phyloP scores from a whole-genome alignment of 768 basidiomycete species.

The Termitomyces sp. region DNA sequence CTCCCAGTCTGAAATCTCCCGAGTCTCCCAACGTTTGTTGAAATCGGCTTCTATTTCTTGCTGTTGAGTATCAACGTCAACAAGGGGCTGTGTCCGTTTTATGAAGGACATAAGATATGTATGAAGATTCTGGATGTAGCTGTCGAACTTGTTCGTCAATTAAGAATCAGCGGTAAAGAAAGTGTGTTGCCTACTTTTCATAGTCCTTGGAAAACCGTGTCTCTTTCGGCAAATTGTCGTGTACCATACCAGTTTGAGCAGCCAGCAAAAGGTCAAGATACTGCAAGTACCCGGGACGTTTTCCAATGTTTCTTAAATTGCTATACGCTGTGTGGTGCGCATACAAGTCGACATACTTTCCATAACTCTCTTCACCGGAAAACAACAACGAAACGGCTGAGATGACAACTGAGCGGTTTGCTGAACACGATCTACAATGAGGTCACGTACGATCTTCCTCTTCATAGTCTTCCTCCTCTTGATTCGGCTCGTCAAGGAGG shows the following conservation, averaged over 20 bases:
- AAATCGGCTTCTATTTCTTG: conserved; percentile 66
- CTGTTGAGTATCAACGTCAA: conserved; percentile 68
- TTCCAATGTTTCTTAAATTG: conserved; percentile 83
- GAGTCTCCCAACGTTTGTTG: conserved; percentile 72
- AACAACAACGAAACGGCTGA: conserved; percentile 80
- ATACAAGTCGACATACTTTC: conserved; percentile 93
- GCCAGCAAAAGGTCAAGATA: conserved; percentile 85
- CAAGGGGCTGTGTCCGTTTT: conserved; percentile 79
- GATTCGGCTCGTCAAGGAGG: conserved; percentile 72
- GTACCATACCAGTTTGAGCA: conserved; percentile 54
- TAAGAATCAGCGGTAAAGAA: conserved; percentile 1
- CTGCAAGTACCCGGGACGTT: conserved; percentile 85
- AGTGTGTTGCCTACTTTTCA: conserved; percentile 52
- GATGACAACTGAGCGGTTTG: neutral
- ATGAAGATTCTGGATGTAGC: conserved; percentile 82
- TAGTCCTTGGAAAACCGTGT: conserved; percentile 70
- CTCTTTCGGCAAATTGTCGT: conserved; percentile 65
- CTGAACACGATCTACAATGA: conserved; percentile 1
- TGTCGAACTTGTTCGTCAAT: conserved; percentile 21
- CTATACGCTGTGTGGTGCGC: conserved; percentile 82
- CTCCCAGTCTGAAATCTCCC: conserved; percentile 76
- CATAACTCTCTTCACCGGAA: conserved; percentile 94
- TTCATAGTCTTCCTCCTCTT: conserved; percentile 73
- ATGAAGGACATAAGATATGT: conserved; percentile 83
- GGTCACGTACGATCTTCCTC: conserved; percentile 79